Base-by-base conservation (phyloP, 257 asterid genomes). In the Rhazya stricta region DNA sequence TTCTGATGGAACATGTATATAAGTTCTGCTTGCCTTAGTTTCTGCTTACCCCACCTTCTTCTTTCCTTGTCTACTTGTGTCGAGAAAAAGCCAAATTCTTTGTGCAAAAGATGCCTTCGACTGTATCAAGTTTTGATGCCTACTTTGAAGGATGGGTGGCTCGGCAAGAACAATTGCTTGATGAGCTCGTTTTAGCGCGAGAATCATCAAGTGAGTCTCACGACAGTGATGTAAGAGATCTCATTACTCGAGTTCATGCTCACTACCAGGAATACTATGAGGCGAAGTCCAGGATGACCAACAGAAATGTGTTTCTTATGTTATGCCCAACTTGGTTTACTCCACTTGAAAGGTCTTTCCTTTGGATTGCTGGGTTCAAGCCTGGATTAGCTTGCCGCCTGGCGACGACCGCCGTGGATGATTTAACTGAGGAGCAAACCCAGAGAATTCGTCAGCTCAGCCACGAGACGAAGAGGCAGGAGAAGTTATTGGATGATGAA, bases 251-350 rank as follows among this genome's bases (percentile, higher is more conserved):
- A 2, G 85, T 88, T 9, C 42, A 84, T 0, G 71, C 83, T 13
- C 96, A 89, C 65, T 86, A 88, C 71, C 86, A 84, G 16, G 82
- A 83, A 41, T 83, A 83, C 74, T 86, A 77, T 66, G 65, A 73
- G 1, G 84, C 85, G 70, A 89, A 88, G 37, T 81, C 92, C 41
- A 74, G 73, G 76, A 83, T 84, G 80, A 85, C 85, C 25, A 75
- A 51, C 9, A 73, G 71, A 16, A 85, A 88, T 27, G 86, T 81
- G 4, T 82, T 86, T 10, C 72, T 77, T 3, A 48, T 82, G 77
- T 71, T 88, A 5, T 84, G 89, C 1, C 86, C 91, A 42, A 74
- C 89, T 16, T 89, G 96, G 92, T 83, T 88, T 16, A 82, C 79
- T 42, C 78, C 89, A 4, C 69, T 89, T 58, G 96, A 89, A 76